Evolutionary conservation across 352 stramenopile genomes (phyloP).

Genomic region (Elongisporangium senticosum): DNA sequence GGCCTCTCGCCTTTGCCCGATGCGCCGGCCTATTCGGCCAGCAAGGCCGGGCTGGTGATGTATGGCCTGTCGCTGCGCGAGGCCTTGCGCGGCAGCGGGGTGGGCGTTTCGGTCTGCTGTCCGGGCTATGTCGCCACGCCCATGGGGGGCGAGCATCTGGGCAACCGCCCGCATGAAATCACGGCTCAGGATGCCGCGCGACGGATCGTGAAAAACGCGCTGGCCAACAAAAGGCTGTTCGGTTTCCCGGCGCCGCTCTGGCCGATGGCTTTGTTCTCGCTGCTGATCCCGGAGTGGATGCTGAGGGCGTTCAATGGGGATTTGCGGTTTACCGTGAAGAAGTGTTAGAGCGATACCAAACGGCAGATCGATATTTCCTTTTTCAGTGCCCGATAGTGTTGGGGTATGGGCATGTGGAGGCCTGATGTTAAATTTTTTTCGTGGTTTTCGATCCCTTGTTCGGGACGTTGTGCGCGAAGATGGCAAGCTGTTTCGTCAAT

Average conservation of each 20-base stretch:
- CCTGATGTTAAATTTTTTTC: conserved; percentile 6
- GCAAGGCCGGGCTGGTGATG: conserved; percentile 4
- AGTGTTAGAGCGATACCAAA: conserved; percentile 6
- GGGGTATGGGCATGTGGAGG: conserved; percentile 4
- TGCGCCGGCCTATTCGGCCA: conserved; percentile 4
- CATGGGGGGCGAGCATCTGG: conserved; percentile 4
- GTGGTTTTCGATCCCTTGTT: conserved; percentile 5
- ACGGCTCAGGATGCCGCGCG: conserved; percentile 4
- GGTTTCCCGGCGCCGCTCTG: conserved; percentile 4
- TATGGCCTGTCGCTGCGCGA: conserved; percentile 4
- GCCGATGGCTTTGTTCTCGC: conserved; percentile 5
- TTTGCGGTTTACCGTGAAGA: conserved; percentile 5
- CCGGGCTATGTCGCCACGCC: conserved; percentile 4
- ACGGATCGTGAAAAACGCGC: conserved; percentile 5
- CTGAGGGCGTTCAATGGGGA: conserved; percentile 5
- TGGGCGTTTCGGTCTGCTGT: conserved; percentile 5
- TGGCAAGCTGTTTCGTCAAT: conserved; percentile 5
- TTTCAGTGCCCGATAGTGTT: conserved; percentile 5
- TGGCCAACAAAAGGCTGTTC: conserved; percentile 5
- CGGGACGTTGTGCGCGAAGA: conserved; percentile 4
- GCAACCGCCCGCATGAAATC: conserved; percentile 5
- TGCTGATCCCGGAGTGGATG: conserved; percentile 5
- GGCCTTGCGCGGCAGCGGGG: conserved; percentile 3
- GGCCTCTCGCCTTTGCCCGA: conserved; percentile 4
- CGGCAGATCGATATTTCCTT: conserved; percentile 5